Evolutionary conservation across 2,329 filamentous ascomycete species (phyloP).

Genomic region (Pyricularia pennisetigena): DNA sequence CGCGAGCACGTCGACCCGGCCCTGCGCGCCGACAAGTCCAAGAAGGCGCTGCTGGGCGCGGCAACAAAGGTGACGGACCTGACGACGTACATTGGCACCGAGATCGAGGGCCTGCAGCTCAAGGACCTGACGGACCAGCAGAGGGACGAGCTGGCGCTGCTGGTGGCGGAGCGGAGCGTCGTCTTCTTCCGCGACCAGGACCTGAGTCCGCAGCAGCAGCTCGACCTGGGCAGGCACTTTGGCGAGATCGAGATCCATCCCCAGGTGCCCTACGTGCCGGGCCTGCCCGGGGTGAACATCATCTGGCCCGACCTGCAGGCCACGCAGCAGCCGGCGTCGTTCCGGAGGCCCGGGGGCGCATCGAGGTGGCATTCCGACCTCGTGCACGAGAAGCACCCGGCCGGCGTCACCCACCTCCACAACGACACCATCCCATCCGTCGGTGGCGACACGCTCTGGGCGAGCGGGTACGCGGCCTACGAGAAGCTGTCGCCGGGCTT

Average conservation of each 20-base stretch:
- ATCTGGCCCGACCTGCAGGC: slow-evolving; percentile 62
- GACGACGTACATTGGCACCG: slow-evolving; percentile 52
- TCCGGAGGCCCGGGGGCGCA: slow-evolving; percentile 58
- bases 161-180: slow-evolving; percentile 54
- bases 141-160: slow-evolving; percentile 49
- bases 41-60: slow-evolving; percentile 48
- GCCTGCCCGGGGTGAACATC: slow-evolving; percentile 52
- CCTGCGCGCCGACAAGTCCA: slow-evolving; percentile 53
- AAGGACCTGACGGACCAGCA: slow-evolving; percentile 51
- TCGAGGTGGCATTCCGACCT: slow-evolving; percentile 63
- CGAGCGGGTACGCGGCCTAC: slow-evolving; percentile 60
- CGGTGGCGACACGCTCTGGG: slow-evolving; percentile 66
- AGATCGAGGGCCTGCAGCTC: slow-evolving; percentile 53
- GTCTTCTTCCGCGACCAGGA: slow-evolving; percentile 60
- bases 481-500: slow-evolving; percentile 64
- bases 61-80: slow-evolving; percentile 54
- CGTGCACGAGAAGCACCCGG: slow-evolving; percentile 61
- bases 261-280: slow-evolving; percentile 62
- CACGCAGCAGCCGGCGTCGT: slow-evolving; percentile 48
- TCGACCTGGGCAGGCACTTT: slow-evolving; percentile 49
- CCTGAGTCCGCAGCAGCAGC: slow-evolving; percentile 51
- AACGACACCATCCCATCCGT: slow-evolving; percentile 56
- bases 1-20: slow-evolving; percentile 50
- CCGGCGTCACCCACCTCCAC: slow-evolving; percentile 60
- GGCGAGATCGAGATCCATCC: slow-evolving; percentile 61